Base-by-base conservation (phyloP, 2,329 filamentous ascomycete genomes). In the Trichoderma arundinaceum region DNA sequence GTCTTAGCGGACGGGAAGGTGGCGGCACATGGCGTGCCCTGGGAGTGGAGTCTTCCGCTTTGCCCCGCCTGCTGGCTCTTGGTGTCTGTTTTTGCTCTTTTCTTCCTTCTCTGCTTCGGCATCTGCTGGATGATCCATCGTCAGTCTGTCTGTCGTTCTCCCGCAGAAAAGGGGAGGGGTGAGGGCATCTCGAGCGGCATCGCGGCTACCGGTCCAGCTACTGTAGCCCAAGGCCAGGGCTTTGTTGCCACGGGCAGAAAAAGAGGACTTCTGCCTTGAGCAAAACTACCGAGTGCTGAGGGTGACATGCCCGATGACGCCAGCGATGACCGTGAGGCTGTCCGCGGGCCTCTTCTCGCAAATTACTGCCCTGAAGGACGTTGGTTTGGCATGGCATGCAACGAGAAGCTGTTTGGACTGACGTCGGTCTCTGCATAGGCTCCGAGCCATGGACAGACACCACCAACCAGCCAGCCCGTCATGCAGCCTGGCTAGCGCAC, bases 11-110 rank as follows among this genome's bases (percentile, higher is more conserved):
- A 54, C 64, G 64, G 64, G 59, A 58, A 56, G 56, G 64, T 60
- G 64, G 56, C 64, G 64, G 64, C 64, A 66, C 64, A 66, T 66
- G 64, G 64, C 64, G 48, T 54, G 63, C 63, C 64, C 64, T 66
- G 64, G 43, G 49, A 49, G 64, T 61, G 64, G 64, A 60, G 62
- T 17, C 38, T 39, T 52, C 33, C 22, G 33, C 33, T 8, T 57
- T 44, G 43, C 54, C 56, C 44, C 56, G 56, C 48, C 39, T 52
- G 17, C 33, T 46, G 54, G 10, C 9, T 35, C 44, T 49, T 35
- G 19, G 19, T 58, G 8, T 39, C 13, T 57, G 8, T 43, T 7
- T 33, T 54, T 12, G n/a, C 1, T 17, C 19, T 15, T 35, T 17
- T 22, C 32, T 9, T 43, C 17, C 12, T 32, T 28, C 7, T 32